These are phyloP conservation scores for Pistacia integerrima DNA, from an alignment of 345 rosid genomes.

Conservation along the genomic window DNA sequence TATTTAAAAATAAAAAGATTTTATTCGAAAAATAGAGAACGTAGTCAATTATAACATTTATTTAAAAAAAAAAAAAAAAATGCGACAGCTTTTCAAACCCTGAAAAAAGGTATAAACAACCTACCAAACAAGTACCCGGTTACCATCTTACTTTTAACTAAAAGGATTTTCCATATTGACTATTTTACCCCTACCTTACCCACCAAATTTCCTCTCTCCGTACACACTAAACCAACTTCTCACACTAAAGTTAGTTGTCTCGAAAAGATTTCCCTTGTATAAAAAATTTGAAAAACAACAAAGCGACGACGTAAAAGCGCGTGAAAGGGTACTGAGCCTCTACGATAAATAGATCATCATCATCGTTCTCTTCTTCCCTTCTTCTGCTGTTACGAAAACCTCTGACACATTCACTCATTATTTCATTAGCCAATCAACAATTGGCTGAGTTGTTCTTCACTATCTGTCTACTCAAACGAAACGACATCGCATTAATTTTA, in stretches of 20 bases:
- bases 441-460: no score
- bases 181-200: not conserved
- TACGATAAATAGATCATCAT: not conserved
- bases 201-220: not conserved
- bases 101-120: not conserved
- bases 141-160: not conserved
- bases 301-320: slow-evolving; percentile 20
- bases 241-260: not conserved
- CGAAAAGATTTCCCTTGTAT: no score
- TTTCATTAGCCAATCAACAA: no score
- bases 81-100: not conserved
- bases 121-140: not conserved
- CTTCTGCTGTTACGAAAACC: not conserved
- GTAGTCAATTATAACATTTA: not conserved
- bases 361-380: not conserved
- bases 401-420: not conserved
- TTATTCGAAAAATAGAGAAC: no score
- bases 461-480: no score
- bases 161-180: not conserved
- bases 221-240: not conserved
- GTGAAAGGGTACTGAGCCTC: not conserved
- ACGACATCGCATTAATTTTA: no score
- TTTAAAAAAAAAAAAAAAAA: not conserved
- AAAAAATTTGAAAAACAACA: not conserved
- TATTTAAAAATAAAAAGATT: not conserved